A percentile compares a stretch with the other conserved stretches of the same genome.
Evolutionary conservation across 140 eudicot species (phyloP).

Genomic region (Cichorium intybus): DNA sequence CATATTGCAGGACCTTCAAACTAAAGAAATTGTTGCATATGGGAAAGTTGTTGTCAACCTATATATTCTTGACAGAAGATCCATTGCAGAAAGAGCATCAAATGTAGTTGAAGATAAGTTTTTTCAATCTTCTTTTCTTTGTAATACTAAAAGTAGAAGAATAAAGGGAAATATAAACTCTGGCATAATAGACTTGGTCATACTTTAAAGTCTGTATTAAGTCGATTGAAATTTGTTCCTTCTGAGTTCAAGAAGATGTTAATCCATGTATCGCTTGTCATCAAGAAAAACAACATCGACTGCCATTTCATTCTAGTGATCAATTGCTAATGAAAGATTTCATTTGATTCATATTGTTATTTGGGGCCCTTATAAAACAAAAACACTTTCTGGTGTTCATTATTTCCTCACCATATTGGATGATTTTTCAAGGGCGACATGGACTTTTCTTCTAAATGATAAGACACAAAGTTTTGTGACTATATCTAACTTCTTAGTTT

Average conservation of each 20-base stretch:
- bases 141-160: too few species aligned
- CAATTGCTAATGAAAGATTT: neutral
- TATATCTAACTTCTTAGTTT: neutral
- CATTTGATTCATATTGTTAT: neutral
- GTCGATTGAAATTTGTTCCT: too few species aligned
- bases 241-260: too few species aligned
- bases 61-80: neutral
- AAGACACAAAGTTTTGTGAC: neutral
- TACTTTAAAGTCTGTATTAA: too few species aligned
- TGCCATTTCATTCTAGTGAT: neutral
- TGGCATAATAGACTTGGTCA: too few species aligned
- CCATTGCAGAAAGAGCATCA: too few species aligned
- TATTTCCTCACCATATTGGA: neutral
- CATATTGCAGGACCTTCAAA: too few species aligned
- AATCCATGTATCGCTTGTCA: too few species aligned
- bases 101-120: neutral
- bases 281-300: too few species aligned
- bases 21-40: neutral
- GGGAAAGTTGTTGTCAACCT: neutral
- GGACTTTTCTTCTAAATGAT: neutral
- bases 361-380: neutral
- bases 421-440: neutral
- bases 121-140: neutral
- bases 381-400: neutral
- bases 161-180: too few species aligned